Percentiles rank a stretch among this genome's conserved stretches.
Evolutionary conservation across 805 yeast genomes (phyloP).

Genomic region (Cyberlindnera subsufficiens): DNA sequence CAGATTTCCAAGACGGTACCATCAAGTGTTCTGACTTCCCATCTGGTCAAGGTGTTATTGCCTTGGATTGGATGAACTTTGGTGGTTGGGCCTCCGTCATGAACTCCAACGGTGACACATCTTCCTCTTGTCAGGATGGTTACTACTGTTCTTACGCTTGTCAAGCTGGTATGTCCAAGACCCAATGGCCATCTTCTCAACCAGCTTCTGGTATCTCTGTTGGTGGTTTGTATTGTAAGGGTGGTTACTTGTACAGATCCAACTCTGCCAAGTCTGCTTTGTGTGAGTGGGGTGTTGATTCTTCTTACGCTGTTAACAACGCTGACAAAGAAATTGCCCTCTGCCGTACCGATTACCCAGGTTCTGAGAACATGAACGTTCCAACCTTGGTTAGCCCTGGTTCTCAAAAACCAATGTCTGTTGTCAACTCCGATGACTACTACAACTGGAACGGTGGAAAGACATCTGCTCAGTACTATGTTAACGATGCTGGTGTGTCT

Average conservation of each 20-base stretch:
- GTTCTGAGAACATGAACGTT: slow-evolving; percentile 96
- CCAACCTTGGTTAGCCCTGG: slow-evolving; percentile 83
- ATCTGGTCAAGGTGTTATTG: slow-evolving; percentile 76
- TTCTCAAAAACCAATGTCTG: slow-evolving; percentile 57
- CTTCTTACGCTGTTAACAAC: slow-evolving; percentile 66
- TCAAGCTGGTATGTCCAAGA: slow-evolving; percentile 98
- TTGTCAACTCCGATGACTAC: slow-evolving; percentile 73
- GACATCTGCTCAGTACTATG: slow-evolving; percentile 96
- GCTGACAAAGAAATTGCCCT: slow-evolving; percentile 68
- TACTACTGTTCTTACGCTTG: slow-evolving; percentile 96
- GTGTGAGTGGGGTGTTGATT: slow-evolving; percentile 81
- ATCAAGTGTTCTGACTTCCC: slow-evolving; percentile 66
- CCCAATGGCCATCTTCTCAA: slow-evolving; percentile 92
- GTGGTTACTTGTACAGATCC: slow-evolving; percentile 79
- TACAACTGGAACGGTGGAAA: slow-evolving; percentile 74
- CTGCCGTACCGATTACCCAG: slow-evolving; percentile 99
- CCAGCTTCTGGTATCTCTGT: slow-evolving; percentile 86
- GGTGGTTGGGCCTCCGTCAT: slow-evolving; percentile 56
- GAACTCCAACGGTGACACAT: slow-evolving; percentile 46
- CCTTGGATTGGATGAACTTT: slow-evolving; percentile 53
- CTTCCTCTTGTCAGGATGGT: slow-evolving; percentile 79
- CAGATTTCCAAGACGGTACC: slow-evolving; percentile 64
- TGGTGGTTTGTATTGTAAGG: slow-evolving; percentile 87
- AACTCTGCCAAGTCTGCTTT: slow-evolving; percentile 61
- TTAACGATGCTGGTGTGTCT: slow-evolving; percentile 92